Conservation (phyloP, 2,329 filamentous ascomycete species). For the Claviceps cyperi region DNA sequence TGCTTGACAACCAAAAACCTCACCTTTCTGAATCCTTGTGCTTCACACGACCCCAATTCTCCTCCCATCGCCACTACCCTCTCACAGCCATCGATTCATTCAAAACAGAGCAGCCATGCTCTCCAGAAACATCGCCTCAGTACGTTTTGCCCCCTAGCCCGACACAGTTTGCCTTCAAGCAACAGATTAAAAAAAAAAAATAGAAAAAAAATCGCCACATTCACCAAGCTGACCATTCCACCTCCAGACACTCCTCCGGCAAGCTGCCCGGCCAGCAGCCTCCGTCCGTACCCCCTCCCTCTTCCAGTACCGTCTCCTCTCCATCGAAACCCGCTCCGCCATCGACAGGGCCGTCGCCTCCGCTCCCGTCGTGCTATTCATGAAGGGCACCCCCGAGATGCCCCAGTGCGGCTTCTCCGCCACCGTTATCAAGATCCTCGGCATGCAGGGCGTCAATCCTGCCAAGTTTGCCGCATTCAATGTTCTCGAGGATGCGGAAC, state of each 20-base stretch:
- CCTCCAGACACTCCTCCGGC: constrained; percentile 14
- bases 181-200: not conserved
- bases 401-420: constrained; percentile 96
- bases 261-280: constrained; percentile 19
- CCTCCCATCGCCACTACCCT: too few relatives aligned
- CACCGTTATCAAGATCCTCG: constrained; percentile 86
- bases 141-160: constrained; percentile 3
- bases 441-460: constrained; percentile 87
- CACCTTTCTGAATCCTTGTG: too few relatives aligned
- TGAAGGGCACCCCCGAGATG: constrained; percentile 95
- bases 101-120: constrained; percentile 3
- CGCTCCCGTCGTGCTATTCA: constrained; percentile 90
- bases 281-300: constrained; percentile 15
- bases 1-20: too few relatives aligned
- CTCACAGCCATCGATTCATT: too few relatives aligned
- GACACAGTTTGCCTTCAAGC: not conserved
- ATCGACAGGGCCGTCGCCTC: constrained; percentile 84
- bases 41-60: too few relatives aligned
- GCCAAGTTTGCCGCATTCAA: constrained; percentile 97
- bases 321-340: constrained; percentile 61
- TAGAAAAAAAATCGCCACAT: not conserved
- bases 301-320: constrained; percentile 53
- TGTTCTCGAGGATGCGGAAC: constrained; percentile 78
- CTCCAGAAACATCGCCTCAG: constrained; percentile 12
- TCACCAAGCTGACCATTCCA: not conserved